These are phyloP conservation scores for Wallacemonas sp. DNA, from an alignment of 208 protist genomes.

Conservation along the genomic window DNA sequence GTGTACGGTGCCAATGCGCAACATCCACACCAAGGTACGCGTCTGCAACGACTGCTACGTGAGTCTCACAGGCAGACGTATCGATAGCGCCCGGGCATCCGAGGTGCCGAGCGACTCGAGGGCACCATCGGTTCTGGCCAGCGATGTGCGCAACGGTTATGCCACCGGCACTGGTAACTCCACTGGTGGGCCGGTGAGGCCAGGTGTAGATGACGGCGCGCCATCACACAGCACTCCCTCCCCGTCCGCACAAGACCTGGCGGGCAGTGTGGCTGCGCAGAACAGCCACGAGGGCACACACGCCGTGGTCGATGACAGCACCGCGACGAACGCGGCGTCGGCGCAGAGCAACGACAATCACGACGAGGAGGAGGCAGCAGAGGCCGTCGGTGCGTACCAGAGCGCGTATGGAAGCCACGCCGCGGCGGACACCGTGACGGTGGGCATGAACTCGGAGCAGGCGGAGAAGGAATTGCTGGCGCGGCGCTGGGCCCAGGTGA, in stretches of 20 bases:
- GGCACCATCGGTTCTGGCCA: background rate
- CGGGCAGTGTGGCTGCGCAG: background rate
- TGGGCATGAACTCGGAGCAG: conserved; percentile 24
- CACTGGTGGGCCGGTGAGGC: no score
- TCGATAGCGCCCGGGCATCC: background rate
- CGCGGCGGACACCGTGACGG: conserved; percentile 3
- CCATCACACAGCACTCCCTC: background rate
- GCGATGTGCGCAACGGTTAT: background rate
- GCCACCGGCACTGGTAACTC: no score
- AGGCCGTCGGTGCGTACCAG: conserved; percentile 10
- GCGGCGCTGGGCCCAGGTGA: conserved; percentile 57
- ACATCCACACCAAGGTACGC: conserved; percentile 49
- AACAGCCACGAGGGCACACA: background rate
- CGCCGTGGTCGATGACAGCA: background rate
- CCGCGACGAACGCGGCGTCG: background rate
- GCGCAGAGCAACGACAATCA: background rate
- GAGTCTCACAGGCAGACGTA: conserved; percentile 22
- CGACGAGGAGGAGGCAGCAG: background rate
- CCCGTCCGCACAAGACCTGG: background rate
- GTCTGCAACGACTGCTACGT: conserved; percentile 79
- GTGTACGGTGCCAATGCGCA: conserved; percentile 51
- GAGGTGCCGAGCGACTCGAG: conserved; percentile 8
- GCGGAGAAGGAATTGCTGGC: conserved; percentile 53
- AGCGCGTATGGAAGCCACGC: conserved; percentile 6
- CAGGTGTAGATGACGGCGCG: background rate